phyloP scores from a whole-genome alignment of 257 asterid species.

The Scutellaria baicalensis region DNA sequence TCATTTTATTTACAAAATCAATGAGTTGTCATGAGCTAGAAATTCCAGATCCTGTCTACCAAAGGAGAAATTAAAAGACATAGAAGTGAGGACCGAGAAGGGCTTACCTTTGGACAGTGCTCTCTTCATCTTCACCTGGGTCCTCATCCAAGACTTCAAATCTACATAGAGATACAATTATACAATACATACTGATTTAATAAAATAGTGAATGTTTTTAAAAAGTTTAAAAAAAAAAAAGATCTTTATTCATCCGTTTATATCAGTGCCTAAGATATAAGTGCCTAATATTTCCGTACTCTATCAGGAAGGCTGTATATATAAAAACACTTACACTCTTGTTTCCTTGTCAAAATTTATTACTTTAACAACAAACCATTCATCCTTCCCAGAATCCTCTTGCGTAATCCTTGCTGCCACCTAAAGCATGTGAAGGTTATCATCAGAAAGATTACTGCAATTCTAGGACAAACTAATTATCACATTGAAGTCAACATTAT shows the following conservation, averaged over 20 bases:
- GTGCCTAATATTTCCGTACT: neutral
- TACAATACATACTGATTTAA: neutral
- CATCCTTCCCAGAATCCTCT: constrained; percentile 88
- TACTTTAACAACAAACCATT: constrained; percentile 96
- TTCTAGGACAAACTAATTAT: neutral
- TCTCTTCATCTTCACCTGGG: constrained; percentile 97
- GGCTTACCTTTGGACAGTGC: constrained; percentile 73
- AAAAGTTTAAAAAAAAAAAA: neutral
- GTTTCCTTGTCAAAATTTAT: constrained; percentile 91
- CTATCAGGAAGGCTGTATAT: neutral
- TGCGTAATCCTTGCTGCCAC: constrained; percentile 92
- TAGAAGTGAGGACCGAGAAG: neutral
- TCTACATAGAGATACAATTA: constrained; percentile 28
- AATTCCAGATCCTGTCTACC: neutral
- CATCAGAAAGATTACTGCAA: neutral
- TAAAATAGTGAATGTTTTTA: neutral
- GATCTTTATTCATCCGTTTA: neutral
- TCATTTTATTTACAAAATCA: neutral
- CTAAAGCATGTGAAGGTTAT: constrained; percentile 26
- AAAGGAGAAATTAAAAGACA: neutral
- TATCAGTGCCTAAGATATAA: neutral
- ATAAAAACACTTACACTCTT: constrained; percentile 51
- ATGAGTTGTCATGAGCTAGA: neutral
- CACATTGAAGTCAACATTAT: neutral
- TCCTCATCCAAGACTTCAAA: constrained; percentile 96